Evolutionary conservation across 345 rosid genomes (phyloP).

Genomic region (Eucalyptus camaldulensis): DNA sequence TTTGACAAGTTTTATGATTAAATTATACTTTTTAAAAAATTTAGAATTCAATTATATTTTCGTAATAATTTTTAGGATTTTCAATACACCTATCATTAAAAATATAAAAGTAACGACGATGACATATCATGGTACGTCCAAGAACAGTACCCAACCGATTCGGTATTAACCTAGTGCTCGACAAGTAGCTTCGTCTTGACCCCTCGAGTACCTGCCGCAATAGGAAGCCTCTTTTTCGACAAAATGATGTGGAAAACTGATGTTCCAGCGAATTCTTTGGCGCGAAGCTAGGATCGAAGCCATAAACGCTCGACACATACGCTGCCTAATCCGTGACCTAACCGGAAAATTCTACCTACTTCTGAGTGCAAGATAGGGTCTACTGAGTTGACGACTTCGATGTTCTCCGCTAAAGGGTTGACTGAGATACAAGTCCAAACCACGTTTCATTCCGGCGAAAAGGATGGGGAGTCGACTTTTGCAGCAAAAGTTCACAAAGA

Average conservation of each 20-base stretch:
- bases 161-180: not conserved
- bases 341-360: not conserved
- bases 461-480: not conserved
- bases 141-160: not conserved
- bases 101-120: too few species aligned
- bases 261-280: not conserved
- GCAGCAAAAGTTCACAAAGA: not conserved
- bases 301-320: not conserved
- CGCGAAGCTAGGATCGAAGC: not conserved
- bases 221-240: not conserved
- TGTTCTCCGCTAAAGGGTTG: not conserved
- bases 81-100: too few species aligned
- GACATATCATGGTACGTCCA: not conserved
- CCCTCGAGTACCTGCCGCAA: not conserved
- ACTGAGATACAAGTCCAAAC: not conserved
- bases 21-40: too few species aligned
- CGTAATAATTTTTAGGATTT: not conserved
- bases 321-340: not conserved
- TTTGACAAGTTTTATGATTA: too few species aligned
- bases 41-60: too few species aligned
- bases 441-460: not conserved
- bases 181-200: not conserved
- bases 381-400: not conserved
- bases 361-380: not conserved
- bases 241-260: not conserved